phyloP scores from a whole-genome alignment of 768 basidiomycete genomes.

The Amanita subjunquillea region DNA sequence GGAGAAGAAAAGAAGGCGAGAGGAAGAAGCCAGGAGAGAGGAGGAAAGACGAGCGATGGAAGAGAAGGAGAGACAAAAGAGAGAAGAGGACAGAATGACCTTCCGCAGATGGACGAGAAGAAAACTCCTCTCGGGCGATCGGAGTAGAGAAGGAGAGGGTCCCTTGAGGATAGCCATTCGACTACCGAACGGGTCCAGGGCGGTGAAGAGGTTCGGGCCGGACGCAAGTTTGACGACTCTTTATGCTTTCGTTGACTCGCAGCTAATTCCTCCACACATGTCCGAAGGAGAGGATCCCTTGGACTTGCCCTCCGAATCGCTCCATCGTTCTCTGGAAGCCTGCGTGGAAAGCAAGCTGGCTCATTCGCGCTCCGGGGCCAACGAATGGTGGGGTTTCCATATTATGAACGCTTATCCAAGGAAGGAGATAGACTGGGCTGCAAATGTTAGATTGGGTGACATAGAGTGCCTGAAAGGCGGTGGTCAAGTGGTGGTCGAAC shows the following conservation, averaged over 20 bases:
- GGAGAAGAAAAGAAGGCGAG: conserved; percentile 24
- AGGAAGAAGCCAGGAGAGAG: conserved; percentile 22
- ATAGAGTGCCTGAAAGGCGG: conserved; percentile 45
- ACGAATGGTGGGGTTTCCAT: conserved; percentile 67
- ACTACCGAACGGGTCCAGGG: conserved; percentile 44
- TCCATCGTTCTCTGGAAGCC: conserved; percentile 23
- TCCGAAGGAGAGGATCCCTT: conserved; percentile 29
- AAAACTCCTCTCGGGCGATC: conserved; percentile 27
- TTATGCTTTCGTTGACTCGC: conserved; percentile 65
- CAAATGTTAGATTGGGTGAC: conserved; percentile 27
- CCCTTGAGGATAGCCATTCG: conserved; percentile 41
- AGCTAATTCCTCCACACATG: conserved; percentile 35
- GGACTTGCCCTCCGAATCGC: conserved; percentile 26
- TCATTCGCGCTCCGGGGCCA: conserved; percentile 8
- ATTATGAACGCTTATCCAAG: conserved; percentile 64
- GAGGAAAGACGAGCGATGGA: conserved; percentile 32
- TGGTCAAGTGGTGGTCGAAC: conserved; percentile 55
- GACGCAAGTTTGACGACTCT: conserved; percentile 47
- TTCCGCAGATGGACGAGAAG: conserved; percentile 57
- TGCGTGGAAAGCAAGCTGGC: conserved; percentile 21
- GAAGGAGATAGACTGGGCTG: conserved; percentile 43
- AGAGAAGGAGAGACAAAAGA: conserved; percentile 11
- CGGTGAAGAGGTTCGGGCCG: conserved; percentile 45
- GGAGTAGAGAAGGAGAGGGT: conserved; percentile 12
- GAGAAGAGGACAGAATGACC: conserved; percentile 22